These are phyloP conservation scores for Ascoidea asiatica DNA, from an alignment of 805 yeast genomes.

Conservation along the genomic window DNA sequence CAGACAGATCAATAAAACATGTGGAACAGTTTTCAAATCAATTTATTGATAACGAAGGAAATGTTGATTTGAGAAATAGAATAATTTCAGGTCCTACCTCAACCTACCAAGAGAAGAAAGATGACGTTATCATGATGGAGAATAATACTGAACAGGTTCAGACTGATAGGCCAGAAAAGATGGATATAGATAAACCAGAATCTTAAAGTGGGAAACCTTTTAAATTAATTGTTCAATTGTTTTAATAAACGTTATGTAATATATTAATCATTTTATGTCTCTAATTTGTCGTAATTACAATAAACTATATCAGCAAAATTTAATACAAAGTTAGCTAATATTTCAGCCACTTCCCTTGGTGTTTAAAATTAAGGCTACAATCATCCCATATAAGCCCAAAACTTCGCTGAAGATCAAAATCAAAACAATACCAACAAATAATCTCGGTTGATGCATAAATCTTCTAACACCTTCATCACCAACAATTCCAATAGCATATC, in stretches of 20 bases:
- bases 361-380: conserved; percentile 82
- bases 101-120: too few species aligned
- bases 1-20: conserved; percentile 78
- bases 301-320: conserved; percentile 12
- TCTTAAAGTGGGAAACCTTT: too few species aligned
- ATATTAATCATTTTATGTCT: too few species aligned
- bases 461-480: conserved; percentile 91
- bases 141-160: too few species aligned
- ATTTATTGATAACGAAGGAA: conserved; percentile 70
- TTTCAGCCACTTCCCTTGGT: conserved; percentile 64
- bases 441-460: conserved; percentile 74
- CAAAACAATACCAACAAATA: conserved; percentile 82
- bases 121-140: too few species aligned
- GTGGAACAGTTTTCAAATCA: conserved; percentile 55
- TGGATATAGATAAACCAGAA: too few species aligned
- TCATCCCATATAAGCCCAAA: conserved; percentile 86
- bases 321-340: conserved; percentile 2
- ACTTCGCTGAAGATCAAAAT: conserved; percentile 88
- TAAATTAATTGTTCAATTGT: too few species aligned
- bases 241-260: too few species aligned
- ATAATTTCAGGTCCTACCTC: too few species aligned
- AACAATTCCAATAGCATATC: conserved; percentile 90
- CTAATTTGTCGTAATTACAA: too few species aligned
- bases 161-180: too few species aligned
- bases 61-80: conserved; percentile 54